Evolutionary conservation across 2,329 filamentous ascomycete species (phyloP), one percentile per base, ranked within the genome.

Genomic region (Beauveria bassiana): DNA sequence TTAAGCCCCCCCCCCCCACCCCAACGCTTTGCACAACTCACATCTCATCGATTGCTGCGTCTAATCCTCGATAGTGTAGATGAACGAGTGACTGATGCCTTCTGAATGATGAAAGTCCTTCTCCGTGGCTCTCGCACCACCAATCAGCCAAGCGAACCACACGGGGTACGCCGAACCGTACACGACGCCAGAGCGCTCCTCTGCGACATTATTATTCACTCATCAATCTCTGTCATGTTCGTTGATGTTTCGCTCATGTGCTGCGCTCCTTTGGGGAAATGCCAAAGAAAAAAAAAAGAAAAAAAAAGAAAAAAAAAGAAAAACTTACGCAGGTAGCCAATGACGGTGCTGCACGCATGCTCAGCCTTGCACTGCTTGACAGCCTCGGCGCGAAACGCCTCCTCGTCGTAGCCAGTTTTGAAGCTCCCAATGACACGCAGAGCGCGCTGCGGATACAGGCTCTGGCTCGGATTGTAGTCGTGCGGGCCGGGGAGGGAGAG

Each of bases 71-170:
- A 53, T 60, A 9, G 57, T 60, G n/a, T 60, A 60, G n/a, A 60
- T 24, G 24, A 60, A 60, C 1, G 57, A 60, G 26, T 52, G 40
- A 9, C 31, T 22, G n/a, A 40, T 53, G n/a, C 57, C 49, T 14
- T 20, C 5, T 3, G 57, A 12, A 40, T 60, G 57, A 34, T 52
- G 49, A 38, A 60, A 60, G 47, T 60, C 57, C 3, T 18, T 45
- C 26, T 45, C 47, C 0, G 49, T 52, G 9, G 57, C 57, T n/a
- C 31, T 34, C 2, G 47, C 57, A 46, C 57, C 57, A 14, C 49
- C 57, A 46, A 60, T 51, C 57, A 60, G 10, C 57, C 49, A 60
- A 20, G 46, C 57, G 9, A 60, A 53, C 57, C 57, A 60, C 22
- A 60, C 47, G 0, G 57, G 57, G 12, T 53, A 50, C 1, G 14